Evolutionary conservation across 331 rosid genomes (phyloP).

Genomic region (Prunus yedoensis): DNA sequence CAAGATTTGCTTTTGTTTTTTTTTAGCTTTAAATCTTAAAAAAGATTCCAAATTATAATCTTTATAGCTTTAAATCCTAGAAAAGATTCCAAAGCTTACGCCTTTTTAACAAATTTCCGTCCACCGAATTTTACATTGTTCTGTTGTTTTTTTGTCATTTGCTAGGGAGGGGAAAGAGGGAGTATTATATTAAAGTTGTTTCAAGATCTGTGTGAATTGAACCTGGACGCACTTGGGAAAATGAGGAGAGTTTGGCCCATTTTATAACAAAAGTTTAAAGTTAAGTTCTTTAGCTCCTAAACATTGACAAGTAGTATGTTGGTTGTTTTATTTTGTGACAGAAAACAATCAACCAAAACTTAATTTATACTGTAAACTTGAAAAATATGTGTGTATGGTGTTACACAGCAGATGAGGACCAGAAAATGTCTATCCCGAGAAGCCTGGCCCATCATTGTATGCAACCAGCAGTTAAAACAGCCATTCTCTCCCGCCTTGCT

Average conservation of each 20-base stretch:
- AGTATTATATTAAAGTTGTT: no score
- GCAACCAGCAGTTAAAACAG: not conserved
- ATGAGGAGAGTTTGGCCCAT: no score
- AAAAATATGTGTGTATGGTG: conserved; percentile 3
- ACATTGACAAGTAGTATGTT: no score
- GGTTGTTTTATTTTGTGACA: no score
- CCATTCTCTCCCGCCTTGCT: conserved; percentile 3
- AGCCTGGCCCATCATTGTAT: not conserved
- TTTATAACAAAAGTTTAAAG: no score
- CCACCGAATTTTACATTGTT: no score
- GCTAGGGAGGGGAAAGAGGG: rapidly evolving
- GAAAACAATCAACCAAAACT: not conserved
- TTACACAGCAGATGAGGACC: conserved; percentile 22
- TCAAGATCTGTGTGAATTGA: no score
- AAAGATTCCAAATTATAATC: not conserved
- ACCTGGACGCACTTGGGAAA: rapidly evolving
- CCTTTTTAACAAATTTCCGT: no score
- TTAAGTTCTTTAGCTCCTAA: no score
- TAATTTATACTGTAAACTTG: not conserved
- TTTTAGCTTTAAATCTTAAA: not conserved
- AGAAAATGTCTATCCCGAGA: conserved; percentile 30
- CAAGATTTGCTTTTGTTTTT: not conserved
- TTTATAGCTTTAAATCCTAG: no score
- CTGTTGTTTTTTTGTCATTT: no score
- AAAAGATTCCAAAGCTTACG: no score